Percentiles rank a stretch among this genome's conserved stretches.
Conservation (phyloP, 176 grass and related monocot species). For the Oryza meyeriana region DNA sequence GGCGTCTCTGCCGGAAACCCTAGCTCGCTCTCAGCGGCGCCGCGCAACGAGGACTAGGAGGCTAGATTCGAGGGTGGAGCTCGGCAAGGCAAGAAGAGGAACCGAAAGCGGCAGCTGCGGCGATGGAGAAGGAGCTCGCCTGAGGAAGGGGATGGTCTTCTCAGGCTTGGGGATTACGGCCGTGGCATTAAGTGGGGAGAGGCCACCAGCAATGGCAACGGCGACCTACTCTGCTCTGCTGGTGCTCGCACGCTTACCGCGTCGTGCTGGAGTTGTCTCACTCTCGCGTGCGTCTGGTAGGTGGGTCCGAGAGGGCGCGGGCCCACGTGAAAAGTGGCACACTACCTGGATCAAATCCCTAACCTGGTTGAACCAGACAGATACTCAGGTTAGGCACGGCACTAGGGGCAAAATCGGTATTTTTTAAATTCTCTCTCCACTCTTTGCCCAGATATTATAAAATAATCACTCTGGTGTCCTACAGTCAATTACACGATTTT, state of each 20-base stretch:
- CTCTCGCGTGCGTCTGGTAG: not conserved
- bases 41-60: not conserved
- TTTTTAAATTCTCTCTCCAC: too few relatives aligned
- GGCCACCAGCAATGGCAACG: constrained; percentile 20
- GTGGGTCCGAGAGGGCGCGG: not conserved
- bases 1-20: too few relatives aligned
- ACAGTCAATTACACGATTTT: too few relatives aligned
- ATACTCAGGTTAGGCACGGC: too few relatives aligned
- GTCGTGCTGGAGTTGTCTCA: not conserved
- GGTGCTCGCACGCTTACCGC: not conserved
- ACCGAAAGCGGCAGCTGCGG: constrained; percentile 25
- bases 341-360: too few relatives aligned
- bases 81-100: too few relatives aligned
- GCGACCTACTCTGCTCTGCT: constrained; percentile 27
- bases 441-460: too few relatives aligned
- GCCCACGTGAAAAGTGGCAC: not conserved
- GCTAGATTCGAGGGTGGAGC: constrained; percentile 20
- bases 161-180: constrained; percentile 25
- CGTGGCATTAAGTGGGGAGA: constrained; percentile 30
- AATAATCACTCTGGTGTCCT: too few relatives aligned
- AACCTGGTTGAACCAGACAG: too few relatives aligned
- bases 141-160: not conserved
- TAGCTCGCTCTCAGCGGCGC: not conserved
- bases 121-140: not conserved
- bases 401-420: too few relatives aligned